These are phyloP conservation scores for Pseudogymnoascus sp. DNA, from an alignment of 2,329 filamentous ascomycete species.

Conservation along the genomic window DNA sequence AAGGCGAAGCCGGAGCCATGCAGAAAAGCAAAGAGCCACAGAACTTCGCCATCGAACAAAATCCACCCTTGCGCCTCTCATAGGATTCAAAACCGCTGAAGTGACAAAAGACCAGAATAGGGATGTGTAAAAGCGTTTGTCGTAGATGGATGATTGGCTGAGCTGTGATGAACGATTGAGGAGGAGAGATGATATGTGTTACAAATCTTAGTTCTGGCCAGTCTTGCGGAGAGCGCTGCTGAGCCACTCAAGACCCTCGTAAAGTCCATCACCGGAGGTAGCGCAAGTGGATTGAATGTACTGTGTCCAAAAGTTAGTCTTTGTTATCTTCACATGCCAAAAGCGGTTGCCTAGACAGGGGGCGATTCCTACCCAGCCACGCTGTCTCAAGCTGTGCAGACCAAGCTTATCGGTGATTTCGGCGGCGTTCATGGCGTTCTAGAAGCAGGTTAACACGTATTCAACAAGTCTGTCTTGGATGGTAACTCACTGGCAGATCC, in stretches of 20 bases:
- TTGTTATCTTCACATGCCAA: conserved; percentile 11
- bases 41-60: conserved; percentile 30
- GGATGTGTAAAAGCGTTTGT: conserved; percentile 5
- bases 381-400: conserved; percentile 97
- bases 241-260: conserved; percentile 96
- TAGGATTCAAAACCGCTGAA: conserved; percentile 27
- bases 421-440: conserved; percentile 99
- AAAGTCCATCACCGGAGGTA: conserved; percentile 97
- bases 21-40: conserved; percentile 23
- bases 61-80: conserved; percentile 31
- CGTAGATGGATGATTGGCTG: neutral
- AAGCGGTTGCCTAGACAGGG: conserved; percentile 32
- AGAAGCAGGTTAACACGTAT: conserved; percentile 27
- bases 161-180: conserved; percentile 12
- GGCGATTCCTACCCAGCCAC: conserved; percentile 76
- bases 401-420: conserved; percentile 99
- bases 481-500: conserved; percentile 82
- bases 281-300: conserved; percentile 99
- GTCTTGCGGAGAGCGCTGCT: conserved; percentile 76
- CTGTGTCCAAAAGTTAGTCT: conserved; percentile 39
- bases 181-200: conserved; percentile 11
- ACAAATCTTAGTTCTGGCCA: conserved; percentile 50
- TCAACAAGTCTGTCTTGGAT: neutral
- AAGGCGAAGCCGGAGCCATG: conserved; percentile 21
- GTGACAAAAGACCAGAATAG: conserved; percentile 23